phyloP scores from a whole-genome alignment of 257 asterid species.

The Rehmannia glutinosa region DNA sequence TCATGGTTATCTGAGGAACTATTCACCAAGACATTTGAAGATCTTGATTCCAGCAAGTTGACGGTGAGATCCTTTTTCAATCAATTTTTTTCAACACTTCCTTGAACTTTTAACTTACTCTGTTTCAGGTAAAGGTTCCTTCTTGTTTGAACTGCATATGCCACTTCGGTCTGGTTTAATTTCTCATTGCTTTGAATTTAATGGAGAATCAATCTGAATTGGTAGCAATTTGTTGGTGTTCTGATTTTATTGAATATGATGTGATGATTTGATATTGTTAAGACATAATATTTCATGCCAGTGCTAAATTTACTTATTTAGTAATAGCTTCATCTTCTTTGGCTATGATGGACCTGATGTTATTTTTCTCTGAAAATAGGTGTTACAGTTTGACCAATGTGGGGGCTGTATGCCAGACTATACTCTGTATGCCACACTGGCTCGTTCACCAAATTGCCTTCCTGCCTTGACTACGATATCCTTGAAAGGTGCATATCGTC shows the following conservation, averaged over 20 bases:
- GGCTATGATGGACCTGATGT: constrained; percentile 16
- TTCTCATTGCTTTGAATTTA: neutral
- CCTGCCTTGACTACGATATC: constrained; percentile 66
- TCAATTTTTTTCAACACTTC: neutral
- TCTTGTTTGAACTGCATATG: neutral
- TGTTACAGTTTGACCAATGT: constrained; percentile 78
- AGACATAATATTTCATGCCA: neutral
- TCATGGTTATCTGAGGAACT: constrained; percentile 86
- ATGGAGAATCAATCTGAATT: constrained; percentile 1
- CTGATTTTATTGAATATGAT: neutral
- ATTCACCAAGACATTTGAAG: constrained; percentile 50
- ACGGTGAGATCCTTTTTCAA: constrained; percentile 35
- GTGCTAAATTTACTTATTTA: neutral
- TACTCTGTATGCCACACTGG: constrained; percentile 44
- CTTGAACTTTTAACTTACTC: neutral
- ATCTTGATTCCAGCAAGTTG: constrained; percentile 52
- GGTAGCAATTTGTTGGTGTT: neutral
- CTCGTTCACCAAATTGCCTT: constrained; percentile 51
- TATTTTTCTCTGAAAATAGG: constrained; percentile 45
- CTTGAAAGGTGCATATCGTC: constrained; percentile 90
- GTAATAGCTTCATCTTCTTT: constrained; percentile 2
- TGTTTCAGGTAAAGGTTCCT: constrained; percentile 1
- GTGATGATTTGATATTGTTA: neutral
- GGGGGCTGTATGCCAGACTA: constrained; percentile 81
- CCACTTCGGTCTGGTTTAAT: constrained; percentile 2